Conservation (phyloP, 169 alveolate genomes). For the Perkinsus marinus region DNA sequence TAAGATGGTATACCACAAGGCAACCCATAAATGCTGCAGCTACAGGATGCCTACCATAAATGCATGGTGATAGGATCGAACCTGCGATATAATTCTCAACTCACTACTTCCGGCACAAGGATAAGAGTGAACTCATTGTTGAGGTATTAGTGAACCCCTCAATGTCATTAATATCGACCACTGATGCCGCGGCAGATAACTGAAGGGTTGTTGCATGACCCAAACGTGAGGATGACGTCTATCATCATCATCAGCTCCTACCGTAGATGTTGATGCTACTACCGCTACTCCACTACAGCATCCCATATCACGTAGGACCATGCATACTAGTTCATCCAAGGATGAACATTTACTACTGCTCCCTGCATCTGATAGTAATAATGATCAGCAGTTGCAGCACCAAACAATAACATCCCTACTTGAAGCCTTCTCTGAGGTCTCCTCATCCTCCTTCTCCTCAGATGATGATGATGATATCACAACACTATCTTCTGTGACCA, state of each 20-base stretch:
- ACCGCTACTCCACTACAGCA: neutral
- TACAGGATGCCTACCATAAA: neutral
- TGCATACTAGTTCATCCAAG: neutral
- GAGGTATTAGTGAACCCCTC: neutral
- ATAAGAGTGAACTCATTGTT: neutral
- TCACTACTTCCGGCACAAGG: neutral
- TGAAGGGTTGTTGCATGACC: neutral
- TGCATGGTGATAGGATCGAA: neutral
- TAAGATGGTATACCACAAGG: neutral
- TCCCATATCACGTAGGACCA: neutral
- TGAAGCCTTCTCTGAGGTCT: neutral
- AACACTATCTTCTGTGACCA: neutral
- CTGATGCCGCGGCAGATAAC: neutral
- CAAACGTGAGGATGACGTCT: neutral
- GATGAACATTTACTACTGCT: neutral
- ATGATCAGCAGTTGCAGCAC: neutral
- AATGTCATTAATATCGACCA: neutral
- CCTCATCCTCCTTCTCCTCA: too few relatives aligned
- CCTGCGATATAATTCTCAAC: neutral
- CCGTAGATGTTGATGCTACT: neutral
- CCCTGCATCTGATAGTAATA: neutral
- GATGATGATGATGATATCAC: neutral
- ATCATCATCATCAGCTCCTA: neutral
- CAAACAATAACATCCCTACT: neutral
- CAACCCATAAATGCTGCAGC: neutral